Evolutionary conservation across 768 basidiomycete species (phyloP), one percentile per base, ranked within the genome.

Genomic region (Xerocomellus amylosporus): DNA sequence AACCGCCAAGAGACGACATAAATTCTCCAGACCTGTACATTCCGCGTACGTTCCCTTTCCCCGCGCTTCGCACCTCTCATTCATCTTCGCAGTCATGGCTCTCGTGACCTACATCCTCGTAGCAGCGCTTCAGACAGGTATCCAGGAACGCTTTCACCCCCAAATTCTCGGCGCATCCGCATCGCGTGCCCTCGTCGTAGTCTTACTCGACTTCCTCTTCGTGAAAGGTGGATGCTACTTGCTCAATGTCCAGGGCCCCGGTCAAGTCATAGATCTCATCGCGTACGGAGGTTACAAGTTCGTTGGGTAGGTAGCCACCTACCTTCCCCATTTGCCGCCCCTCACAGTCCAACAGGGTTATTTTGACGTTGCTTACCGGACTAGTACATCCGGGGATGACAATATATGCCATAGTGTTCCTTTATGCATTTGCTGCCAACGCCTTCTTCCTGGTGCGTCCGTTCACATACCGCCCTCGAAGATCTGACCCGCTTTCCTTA

Each of bases 201-300:
- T 98, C 50, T 63, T 98, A 8, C 76, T 96, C 55, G 97, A 99
- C 68, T 93, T 98, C 70, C 72, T 85, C 26, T 86, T 90, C 56
- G 88, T 99, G 49, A 91, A 92, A 65, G 78, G 91, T 1, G 95
- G 95, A 1, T 97, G 93, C 66, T 99, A 98, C 72, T 75, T 98
- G 46, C 82, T 98, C 46, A 93, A 92, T 56, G 92, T 98, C 2
- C 81, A 87, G 56, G 86, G 86, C 4, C 72, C 78, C 8, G 78
- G 75, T 24, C 87, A 90, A 43, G 80, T 90, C 22, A 79, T 89
- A 5, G 93, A 97, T 65, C 72, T 98, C 45, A 73, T 97, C 30
- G 90, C 95, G 0, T 98, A 98, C 67, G 90, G 88, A 5, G 96
- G 97, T 0, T 98, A 98, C 75, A 98, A 99, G 67, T 98, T 99